Conservation (phyloP, 1,284 basidiomycete species). For the Coniferiporia sulphurascens region DNA sequence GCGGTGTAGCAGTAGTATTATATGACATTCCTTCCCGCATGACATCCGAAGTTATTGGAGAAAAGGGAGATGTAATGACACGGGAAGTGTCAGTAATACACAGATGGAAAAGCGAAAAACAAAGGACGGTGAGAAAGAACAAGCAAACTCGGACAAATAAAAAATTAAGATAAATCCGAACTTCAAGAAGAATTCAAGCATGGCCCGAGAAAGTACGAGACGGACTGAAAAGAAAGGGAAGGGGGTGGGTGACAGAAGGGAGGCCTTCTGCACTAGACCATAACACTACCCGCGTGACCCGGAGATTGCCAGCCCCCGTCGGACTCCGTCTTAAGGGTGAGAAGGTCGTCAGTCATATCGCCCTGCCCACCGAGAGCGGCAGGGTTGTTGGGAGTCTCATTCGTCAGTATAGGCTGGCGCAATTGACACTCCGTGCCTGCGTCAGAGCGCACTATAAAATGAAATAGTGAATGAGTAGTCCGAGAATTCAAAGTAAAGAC, state of each 20-base stretch:
- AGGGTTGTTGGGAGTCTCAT: conserved; percentile 13
- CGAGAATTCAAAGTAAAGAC: conserved; percentile 1
- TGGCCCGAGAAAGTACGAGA: neutral
- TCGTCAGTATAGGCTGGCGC: conserved; percentile 16
- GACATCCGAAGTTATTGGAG: neutral
- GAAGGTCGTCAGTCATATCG: neutral
- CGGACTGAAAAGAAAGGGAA: neutral
- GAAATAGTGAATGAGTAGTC: neutral
- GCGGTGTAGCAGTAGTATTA: neutral
- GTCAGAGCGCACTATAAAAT: conserved; percentile 45
- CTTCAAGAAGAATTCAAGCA: neutral
- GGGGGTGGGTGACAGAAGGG: too few relatives aligned
- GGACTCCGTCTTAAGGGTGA: conserved; percentile 5
- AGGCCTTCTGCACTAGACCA: conserved; percentile 3
- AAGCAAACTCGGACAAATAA: neutral
- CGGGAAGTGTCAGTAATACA: neutral
- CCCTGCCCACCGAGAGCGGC: neutral
- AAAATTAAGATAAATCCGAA: neutral
- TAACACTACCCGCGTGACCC: conserved; percentile 4
- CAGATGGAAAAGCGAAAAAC: neutral
- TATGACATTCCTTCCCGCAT: neutral
- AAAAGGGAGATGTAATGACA: neutral
- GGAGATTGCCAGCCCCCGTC: conserved; percentile 10
- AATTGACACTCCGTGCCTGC: conserved; percentile 48
- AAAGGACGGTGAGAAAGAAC: neutral